Percentiles rank a stretch among this genome's conserved stretches.
phyloP scores from a whole-genome alignment of 2,329 filamentous ascomycete species.

The Cercospora brassicicola region DNA sequence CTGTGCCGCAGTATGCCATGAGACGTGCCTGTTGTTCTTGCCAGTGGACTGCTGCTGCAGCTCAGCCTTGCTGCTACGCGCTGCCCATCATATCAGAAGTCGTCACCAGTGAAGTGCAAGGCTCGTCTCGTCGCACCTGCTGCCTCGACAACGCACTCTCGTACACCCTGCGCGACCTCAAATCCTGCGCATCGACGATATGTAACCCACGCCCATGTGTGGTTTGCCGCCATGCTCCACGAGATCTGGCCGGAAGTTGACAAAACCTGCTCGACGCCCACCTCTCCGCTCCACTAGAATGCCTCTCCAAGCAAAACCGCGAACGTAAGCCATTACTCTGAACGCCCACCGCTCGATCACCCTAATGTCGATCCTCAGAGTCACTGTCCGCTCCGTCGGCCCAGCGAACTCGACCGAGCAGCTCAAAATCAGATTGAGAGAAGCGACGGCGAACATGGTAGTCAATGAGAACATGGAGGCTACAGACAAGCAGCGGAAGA shows the following conservation, averaged over 20 bases:
- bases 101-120: background rate
- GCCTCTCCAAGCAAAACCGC: background rate
- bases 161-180: background rate
- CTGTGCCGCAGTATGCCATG: too few relatives aligned
- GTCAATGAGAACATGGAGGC: conserved; percentile 16
- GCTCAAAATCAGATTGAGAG: conserved; percentile 12
- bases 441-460: conserved; percentile 17
- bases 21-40: background rate
- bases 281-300: background rate
- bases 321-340: background rate
- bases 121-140: background rate
- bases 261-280: background rate
- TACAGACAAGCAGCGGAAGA: conserved; percentile 6
- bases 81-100: background rate
- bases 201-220: conserved; percentile 1
- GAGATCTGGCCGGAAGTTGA: conserved; percentile 1
- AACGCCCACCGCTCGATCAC: too few relatives aligned
- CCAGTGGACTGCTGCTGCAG: background rate
- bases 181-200: background rate
- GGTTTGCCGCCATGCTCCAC: background rate
- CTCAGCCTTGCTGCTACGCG: background rate
- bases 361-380: conserved; percentile 14
- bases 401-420: conserved; percentile 15
- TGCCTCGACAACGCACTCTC: background rate
- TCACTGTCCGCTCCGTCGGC: conserved; percentile 13